Evolutionary conservation across 148 eudicot species (phyloP), one percentile per base, ranked within the genome.

Genomic region (Heliosperma pusillum): DNA sequence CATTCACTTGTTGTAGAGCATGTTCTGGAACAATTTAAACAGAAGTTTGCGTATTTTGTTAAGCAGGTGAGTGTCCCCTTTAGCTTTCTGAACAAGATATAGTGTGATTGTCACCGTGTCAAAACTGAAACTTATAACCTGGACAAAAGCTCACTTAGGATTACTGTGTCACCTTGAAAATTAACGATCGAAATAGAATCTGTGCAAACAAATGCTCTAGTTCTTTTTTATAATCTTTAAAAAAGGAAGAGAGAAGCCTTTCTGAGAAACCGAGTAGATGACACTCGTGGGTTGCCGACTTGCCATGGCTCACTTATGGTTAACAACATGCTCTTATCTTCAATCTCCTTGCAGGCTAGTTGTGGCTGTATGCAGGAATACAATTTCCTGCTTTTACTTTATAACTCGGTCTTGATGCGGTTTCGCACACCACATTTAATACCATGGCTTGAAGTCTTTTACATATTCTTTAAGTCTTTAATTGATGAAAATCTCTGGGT

Each of bases 1-100:
- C 95, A 91, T 87, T 81, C 84, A 36, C 87, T 87, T 69, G 90
- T 93, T 80, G 93, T 91, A 87, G 87, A 86, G 77, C 97, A 93
- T 82, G 97, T 88, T 64, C 66, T 91, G 56, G 87, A 89, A 56
- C 98, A 93, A 82, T 93, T 93, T 76, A 87, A 84, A 84, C 87
- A 89, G 82, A 93, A 93, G 82, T 93, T 82, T 76, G 76, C 73
- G 33, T 93, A 86, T 79, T 93, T 93, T 77, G 92, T 91, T 27
- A 89, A 93, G 88, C 94, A 93, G 97, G 98, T 93, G 73, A 85
- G 79, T 59, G 27, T n/a, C 53, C 45, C 45, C 9, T 60, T 17
- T 40, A 15, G 56, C 26, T 26, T 29, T 21, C 16, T 36, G 16
- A 12, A 50, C 57, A 33, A 53, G 1, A 17, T 15, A 45, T 27